Conservation (phyloP, 129 eudicot species). For the Kitagawia praeruptora region DNA sequence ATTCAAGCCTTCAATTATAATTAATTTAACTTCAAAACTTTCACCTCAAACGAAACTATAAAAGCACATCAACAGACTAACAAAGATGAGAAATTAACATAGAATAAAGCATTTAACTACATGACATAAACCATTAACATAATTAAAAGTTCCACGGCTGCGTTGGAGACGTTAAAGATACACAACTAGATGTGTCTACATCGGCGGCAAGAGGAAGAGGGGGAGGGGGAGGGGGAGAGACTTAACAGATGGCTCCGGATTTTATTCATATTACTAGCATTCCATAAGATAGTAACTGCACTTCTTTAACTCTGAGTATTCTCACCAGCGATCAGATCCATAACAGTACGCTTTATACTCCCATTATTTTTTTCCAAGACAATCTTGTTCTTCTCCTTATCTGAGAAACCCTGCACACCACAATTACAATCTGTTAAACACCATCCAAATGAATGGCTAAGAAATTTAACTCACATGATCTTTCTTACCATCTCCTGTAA, state of each 20-base stretch:
- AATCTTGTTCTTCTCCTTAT: slow-evolving; percentile 59
- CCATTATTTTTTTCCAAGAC: slow-evolving; percentile 83
- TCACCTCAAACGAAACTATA: too few relatives aligned
- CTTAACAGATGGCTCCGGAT: not conserved
- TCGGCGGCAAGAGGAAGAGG: not conserved
- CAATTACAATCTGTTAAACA: not conserved
- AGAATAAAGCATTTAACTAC: not conserved
- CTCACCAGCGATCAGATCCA: slow-evolving; percentile 69
- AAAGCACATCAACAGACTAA: not conserved
- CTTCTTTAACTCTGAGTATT: slow-evolving; percentile 15
- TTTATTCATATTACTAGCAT: slow-evolving; percentile 20
- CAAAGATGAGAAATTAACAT: not conserved
- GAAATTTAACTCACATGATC: slow-evolving; percentile 13
- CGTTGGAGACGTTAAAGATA: not conserved
- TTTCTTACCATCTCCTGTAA: slow-evolving; percentile 65
- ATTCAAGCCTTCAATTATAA: too few relatives aligned
- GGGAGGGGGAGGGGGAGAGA: not conserved
- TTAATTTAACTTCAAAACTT: too few relatives aligned
- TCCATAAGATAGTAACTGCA: not conserved
- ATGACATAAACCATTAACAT: too few relatives aligned
- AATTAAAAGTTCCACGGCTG: too few relatives aligned
- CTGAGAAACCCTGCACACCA: slow-evolving; percentile 60
- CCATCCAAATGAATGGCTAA: not conserved
- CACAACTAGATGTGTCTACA: not conserved
- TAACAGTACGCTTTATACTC: slow-evolving; percentile 74